A percentile compares a stretch with the other conserved stretches of the same genome.
Evolutionary conservation across 257 asterid genomes (phyloP).

Genomic region (Datura wrightii): DNA sequence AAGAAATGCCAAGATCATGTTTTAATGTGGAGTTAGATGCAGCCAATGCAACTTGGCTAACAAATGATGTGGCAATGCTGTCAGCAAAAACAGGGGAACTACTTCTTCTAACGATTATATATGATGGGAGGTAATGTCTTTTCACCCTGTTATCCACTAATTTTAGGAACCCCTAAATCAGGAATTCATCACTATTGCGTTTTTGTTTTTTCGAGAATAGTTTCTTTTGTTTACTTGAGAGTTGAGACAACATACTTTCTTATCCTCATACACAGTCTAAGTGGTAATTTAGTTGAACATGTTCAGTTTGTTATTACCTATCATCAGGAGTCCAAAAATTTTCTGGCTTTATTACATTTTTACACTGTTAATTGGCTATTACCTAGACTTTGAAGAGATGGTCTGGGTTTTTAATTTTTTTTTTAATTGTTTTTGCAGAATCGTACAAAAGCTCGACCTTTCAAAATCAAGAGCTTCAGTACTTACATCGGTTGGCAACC

Average conservation of each 20-base stretch:
- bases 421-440: slow-evolving; percentile 55
- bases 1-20: slow-evolving; percentile 79
- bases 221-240: slow-evolving; percentile 11
- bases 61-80: slow-evolving; percentile 92
- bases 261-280: neutral
- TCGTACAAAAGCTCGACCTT: slow-evolving; percentile 92
- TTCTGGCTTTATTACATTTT: neutral
- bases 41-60: slow-evolving; percentile 88
- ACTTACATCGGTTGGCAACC: slow-evolving; percentile 81
- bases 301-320: slow-evolving; percentile 17
- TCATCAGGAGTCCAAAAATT: neutral
- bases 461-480: slow-evolving; percentile 98
- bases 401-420: neutral
- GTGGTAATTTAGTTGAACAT: slow-evolving; percentile 16
- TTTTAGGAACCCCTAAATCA: neutral
- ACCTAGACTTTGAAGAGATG: slow-evolving; percentile 24
- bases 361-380: neutral
- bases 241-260: neutral
- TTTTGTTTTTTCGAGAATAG: neutral
- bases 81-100: slow-evolving; percentile 95
- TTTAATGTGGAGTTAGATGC: slow-evolving; percentile 91
- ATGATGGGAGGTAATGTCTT: slow-evolving; percentile 87
- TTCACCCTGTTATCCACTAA: neutral
- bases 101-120: slow-evolving; percentile 82
- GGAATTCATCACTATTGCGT: neutral